Base-by-base conservation (phyloP, 148 eudicot genomes). In the Amaranthus cruentus region DNA sequence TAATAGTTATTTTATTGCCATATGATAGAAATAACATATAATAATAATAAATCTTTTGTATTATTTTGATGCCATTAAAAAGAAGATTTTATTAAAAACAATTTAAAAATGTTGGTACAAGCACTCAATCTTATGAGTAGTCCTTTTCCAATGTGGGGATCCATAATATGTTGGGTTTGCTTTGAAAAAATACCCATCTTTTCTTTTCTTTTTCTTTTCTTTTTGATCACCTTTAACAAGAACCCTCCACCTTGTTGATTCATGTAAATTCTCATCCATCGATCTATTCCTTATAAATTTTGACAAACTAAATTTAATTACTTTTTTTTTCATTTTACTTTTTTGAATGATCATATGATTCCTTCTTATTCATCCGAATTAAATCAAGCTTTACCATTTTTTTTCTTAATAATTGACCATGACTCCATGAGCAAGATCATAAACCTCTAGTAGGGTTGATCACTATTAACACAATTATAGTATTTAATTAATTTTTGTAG, bases 111-210 rank as follows among this genome's bases (percentile, higher is more conserved):
- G 8, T 58, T 14, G 4, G 15, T 43, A 74, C 7, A 47, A 66
- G 44, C 47, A 56, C 58, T 28, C 73, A 75, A 68, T 51, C 18
- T 68, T 57, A 50, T 75, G 78, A n/a, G 44, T 21, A 9, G 78
- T 75, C 78, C 7, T 42, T 68, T 58, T 75, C 78, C 4, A 68
- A 42, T 48, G 78, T 75, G 67, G 72, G 72, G 56, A 59, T 68
- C 71, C 62, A 53, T 6, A 48, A 38, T 47, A 42, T 66, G 62
- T 75, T 74, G 55, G 75, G 38, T 47, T 47, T 74, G 71, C 64
- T 55, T 66, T 56, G 71, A 75, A 74, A 67, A 67, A 66, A 75
- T 67, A 57, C 78, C 73, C 54, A 21, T 74, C 15, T 48, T 60
- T 18, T 13, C 55, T 13, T 38, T 10, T 44, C 9, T 48, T 12